Evolutionary conservation across 306 rosid genomes (phyloP).

Genomic region (Pachyrhizus erosus): DNA sequence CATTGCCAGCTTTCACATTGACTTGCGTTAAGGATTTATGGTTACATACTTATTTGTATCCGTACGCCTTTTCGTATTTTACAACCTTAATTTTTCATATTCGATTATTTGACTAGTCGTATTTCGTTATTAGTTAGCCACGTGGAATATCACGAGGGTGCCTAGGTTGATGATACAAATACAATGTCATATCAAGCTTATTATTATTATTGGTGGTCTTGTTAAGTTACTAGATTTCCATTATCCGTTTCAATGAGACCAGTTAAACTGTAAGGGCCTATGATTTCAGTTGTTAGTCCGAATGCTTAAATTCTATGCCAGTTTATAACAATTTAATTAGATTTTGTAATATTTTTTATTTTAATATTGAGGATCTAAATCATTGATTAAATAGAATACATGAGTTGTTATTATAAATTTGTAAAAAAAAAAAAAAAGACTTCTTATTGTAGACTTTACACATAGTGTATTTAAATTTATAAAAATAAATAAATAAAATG

Average conservation of each 20-base stretch:
- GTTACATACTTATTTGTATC: not conserved
- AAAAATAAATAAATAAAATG: not conserved
- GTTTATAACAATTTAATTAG: not conserved
- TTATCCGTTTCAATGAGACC: not conserved
- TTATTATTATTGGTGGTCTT: not conserved
- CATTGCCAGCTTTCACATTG: slow-evolving; percentile 4
- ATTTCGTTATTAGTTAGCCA: not conserved
- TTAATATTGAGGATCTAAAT: too few species aligned
- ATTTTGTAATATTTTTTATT: not conserved
- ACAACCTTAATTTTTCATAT: not conserved
- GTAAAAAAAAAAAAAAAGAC: too few species aligned
- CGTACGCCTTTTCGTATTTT: not conserved
- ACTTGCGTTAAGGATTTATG: not conserved
- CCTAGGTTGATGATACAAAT: not conserved
- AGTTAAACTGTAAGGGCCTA: not conserved
- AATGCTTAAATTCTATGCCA: not conserved
- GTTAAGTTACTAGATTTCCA: not conserved
- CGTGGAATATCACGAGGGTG: not conserved
- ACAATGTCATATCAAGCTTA: not conserved
- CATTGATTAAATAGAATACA: too few species aligned
- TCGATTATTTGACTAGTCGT: not conserved
- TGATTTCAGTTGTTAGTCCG: not conserved
- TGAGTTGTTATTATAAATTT: too few species aligned
- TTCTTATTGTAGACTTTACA: not conserved
- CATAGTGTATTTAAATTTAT: not conserved